phyloP scores from a whole-genome alignment of 306 rosid species.

The Lithocarpus polystachyus region DNA sequence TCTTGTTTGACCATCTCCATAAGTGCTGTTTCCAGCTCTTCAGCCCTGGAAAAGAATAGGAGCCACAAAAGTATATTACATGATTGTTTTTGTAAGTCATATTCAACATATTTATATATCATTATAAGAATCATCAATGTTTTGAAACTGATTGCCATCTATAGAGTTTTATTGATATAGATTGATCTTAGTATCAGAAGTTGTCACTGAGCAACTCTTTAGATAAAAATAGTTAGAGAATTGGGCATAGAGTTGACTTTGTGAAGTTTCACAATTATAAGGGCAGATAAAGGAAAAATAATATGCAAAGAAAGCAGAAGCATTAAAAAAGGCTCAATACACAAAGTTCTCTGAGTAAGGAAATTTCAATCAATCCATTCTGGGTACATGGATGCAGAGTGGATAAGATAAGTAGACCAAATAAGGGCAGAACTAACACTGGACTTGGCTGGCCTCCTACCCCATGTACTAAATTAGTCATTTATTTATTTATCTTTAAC shows the following conservation, averaged over 20 bases:
- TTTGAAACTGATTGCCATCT: background rate
- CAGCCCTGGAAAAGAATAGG: conserved; percentile 59
- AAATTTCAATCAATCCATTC: conserved; percentile 7
- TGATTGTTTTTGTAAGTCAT: conserved; percentile 11
- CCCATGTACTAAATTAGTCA: background rate
- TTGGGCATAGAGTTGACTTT: background rate
- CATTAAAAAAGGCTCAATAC: conserved; percentile 13
- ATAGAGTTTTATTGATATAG: background rate
- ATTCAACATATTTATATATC: background rate
- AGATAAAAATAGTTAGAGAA: background rate
- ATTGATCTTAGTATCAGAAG: background rate
- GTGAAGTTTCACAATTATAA: conserved; percentile 21
- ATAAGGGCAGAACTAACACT: background rate
- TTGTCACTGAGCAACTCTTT: background rate
- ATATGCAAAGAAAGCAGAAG: background rate
- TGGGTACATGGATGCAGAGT: conserved; percentile 1
- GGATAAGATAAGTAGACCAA: conserved; percentile 10
- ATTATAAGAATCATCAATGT: background rate
- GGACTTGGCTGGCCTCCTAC: background rate
- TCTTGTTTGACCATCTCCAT: conserved; percentile 87
- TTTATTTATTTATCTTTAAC: conserved; percentile 4
- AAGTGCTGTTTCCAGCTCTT: conserved; percentile 92
- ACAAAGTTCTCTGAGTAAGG: conserved; percentile 2
- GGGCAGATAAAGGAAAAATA: conserved; percentile 10
- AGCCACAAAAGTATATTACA: conserved; percentile 23